Base-by-base conservation (phyloP, 768 basidiomycete species). In the Boletus rubroflammeus region DNA sequence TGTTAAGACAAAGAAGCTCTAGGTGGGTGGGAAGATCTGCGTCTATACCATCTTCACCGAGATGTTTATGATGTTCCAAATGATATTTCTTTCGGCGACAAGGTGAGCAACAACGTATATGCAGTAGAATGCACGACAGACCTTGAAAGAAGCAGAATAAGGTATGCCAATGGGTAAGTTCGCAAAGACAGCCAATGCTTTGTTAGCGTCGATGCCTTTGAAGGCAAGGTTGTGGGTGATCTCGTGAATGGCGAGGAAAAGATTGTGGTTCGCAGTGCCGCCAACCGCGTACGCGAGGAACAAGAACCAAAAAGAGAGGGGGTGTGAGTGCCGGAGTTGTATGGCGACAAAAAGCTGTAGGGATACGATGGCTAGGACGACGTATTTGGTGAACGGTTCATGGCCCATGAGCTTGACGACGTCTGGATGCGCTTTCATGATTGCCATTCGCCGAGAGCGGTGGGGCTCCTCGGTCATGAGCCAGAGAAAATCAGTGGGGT, bases 181-280 rank as follows among this genome's bases (percentile, higher is more conserved):
- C 1, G 93, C 90, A 50, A 94, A 84, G 56, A 98, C 85, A 6
- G 97, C 93, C 21, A 98, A 74, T 25, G 85, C 68, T 64, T 95
- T 93, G 74, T 98, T 99, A 8, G 86, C 82, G 47, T 74, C 76
- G 43, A 98, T 81, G 23, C 87, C 79, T 57, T 79, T 81, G 75
- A 98, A 98, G 2, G 93, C 97, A 26, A 99, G 80, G 68, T 98
- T 98, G 70, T 99, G 97, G 2, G 95, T 97, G 57, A 99, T 97
- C 67, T 99, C 97, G 67, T 99, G 97, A 50, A 99, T 97, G 40
- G 97, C 93, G 45, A 99, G 82, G 73, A 99, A 99, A 36, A 96
- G 80, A 69, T 98, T 99, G 70, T 99, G 97, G 73, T 98, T 99
- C 8, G 89, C 88, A 1, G 96, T 98, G 3, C 93, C 97, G 2